These are phyloP conservation scores for Aspergillus vadensis DNA, from an alignment of 2,329 filamentous ascomycete genomes.

Conservation along the genomic window DNA sequence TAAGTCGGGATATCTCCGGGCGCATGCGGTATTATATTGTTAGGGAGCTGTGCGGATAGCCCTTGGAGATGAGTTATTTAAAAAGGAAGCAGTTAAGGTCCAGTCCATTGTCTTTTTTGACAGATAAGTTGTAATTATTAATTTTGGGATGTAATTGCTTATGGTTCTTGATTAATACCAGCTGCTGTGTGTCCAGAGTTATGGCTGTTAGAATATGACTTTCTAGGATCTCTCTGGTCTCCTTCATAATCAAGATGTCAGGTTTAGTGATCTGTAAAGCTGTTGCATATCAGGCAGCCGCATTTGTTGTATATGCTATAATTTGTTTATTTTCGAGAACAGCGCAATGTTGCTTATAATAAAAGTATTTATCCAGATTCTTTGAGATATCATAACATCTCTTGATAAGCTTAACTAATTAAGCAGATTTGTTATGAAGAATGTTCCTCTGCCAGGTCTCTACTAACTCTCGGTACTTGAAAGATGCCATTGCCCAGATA, in stretches of 20 bases:
- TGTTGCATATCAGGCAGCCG: conserved; percentile 62
- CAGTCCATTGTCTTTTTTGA: conserved; percentile 66
- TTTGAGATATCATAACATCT: not conserved
- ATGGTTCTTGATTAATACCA: conserved; percentile 73
- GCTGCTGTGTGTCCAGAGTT: conserved; percentile 57
- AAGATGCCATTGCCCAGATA: not conserved
- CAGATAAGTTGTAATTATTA: conserved; percentile 60
- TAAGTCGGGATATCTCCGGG: conserved; percentile 65
- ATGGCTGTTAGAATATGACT: conserved; percentile 66
- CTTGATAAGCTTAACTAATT: conserved; percentile 7
- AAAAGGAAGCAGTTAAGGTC: conserved; percentile 70
- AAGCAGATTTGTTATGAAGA: not conserved
- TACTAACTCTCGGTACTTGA: not conserved
- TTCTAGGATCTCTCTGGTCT: conserved; percentile 74
- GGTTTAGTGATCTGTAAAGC: conserved; percentile 58
- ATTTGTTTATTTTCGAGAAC: conserved; percentile 59
- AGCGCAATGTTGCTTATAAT: conserved; percentile 17
- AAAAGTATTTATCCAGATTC: not conserved
- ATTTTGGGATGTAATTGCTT: conserved; percentile 71
- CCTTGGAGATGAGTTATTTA: conserved; percentile 64
- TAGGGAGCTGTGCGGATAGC: conserved; percentile 57
- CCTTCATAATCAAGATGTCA: conserved; percentile 67
- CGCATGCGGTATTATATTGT: conserved; percentile 68
- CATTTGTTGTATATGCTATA: conserved; percentile 72
- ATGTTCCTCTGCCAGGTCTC: not conserved